A percentile compares a stretch with the other conserved stretches of the same genome.
These are phyloP conservation scores for Colletotrichum australisinense DNA, from an alignment of 2,329 filamentous ascomycete species.

Conservation along the genomic window DNA sequence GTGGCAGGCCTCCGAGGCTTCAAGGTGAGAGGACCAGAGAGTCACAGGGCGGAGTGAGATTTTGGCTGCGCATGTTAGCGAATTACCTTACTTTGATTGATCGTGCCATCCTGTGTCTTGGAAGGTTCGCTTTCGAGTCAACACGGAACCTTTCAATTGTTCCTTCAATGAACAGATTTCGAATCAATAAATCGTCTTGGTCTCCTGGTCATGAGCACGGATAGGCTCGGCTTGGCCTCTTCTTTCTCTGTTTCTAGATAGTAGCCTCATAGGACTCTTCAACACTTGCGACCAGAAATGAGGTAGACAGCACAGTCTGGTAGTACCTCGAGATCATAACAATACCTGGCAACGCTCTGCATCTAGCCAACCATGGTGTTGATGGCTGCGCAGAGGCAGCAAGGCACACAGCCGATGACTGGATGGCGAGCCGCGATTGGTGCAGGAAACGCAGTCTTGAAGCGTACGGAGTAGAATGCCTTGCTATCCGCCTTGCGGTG, in stretches of 20 bases:
- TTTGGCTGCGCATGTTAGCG: background rate
- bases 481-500: background rate
- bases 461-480: background rate
- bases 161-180: background rate
- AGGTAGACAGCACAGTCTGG: background rate
- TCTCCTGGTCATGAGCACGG: background rate
- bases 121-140: background rate
- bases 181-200: background rate
- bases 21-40: background rate
- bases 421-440: conserved; percentile 18
- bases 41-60: background rate
- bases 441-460: background rate
- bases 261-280: background rate
- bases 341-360: background rate
- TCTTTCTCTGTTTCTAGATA: background rate
- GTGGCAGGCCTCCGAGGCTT: background rate
- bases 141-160: background rate
- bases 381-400: background rate
- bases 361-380: conserved; percentile 7
- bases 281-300: background rate
- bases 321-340: background rate
- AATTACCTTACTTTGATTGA: conserved; percentile 10
- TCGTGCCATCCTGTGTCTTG: background rate
- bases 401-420: conserved; percentile 22
- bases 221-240: background rate